Base-by-base conservation (phyloP, 257 asterid species). In the Perilla frutescens region DNA sequence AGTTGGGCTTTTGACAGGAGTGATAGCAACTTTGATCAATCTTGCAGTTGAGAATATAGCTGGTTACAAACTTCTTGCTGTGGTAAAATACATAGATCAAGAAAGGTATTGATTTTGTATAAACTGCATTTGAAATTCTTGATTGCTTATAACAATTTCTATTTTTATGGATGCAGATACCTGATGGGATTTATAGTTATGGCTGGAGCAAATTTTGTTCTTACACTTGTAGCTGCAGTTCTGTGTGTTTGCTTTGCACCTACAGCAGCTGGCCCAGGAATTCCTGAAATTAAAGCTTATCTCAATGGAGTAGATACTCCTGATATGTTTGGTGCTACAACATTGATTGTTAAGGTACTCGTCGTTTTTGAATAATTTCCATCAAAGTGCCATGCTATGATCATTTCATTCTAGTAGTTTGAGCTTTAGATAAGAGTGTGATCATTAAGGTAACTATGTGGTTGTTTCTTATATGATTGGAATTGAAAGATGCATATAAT, bases 231-330 rank as follows among this genome's bases (percentile, higher is more conserved):
- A 3, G 96, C 98, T 69, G 84, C 98, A 4, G 72, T 87, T 59
- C 90, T 93, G 37, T 82, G 91, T 65, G 93, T 91, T 29, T 86
- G 73, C 68, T 93, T 91, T 70, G 98, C 98, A 53, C 98, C 98
- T 6, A 90, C 93, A 13, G 98, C 98, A 40, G 96, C 98, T 12
- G 98, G 98, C 44, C 97, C 98, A 32, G 98, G 98, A 56, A 89
- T 90, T 71, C 96, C 97, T 47, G 96, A 91, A 76, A 93, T 91
- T 57, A 93, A 93, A 81, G 98, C 98, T 69, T 93, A 89, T 84
- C 88, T 93, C 13, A 93, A 90, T 80, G 98, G 98, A 71, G 87
- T 91, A 5, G 96, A 93, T 80, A 93, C 96, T 41, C 96, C 97
- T 29, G 79, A 91, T 49, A 93, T 93, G 97, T 91, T 82, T 71